Evolutionary conservation across 2,329 filamentous ascomycete genomes (phyloP).

Genomic region (Hortaea werneckii): DNA sequence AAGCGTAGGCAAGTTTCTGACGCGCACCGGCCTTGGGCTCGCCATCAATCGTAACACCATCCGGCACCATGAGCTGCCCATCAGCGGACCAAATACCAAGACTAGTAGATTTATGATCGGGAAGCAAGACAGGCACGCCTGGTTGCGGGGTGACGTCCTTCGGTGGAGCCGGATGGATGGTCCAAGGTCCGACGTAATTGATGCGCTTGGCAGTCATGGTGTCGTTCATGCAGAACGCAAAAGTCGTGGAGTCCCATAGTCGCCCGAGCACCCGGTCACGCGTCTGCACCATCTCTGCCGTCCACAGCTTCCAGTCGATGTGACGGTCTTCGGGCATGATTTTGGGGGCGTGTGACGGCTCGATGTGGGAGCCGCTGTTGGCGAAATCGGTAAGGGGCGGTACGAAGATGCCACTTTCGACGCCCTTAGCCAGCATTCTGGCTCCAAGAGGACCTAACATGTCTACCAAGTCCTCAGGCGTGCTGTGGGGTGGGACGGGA

Average conservation of each 20-base stretch:
- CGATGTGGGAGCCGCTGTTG: conserved; percentile 5
- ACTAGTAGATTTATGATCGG: background rate
- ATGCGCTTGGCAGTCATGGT: conserved; percentile 1
- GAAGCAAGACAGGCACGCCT: background rate
- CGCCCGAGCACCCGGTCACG: conserved; percentile 52
- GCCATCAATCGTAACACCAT: conserved; percentile 3
- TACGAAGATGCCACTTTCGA: conserved; percentile 55
- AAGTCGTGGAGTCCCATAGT: conserved; percentile 49
- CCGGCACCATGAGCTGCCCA: background rate
- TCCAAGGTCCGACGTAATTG: conserved; percentile 6
- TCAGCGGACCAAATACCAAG: conserved; percentile 1
- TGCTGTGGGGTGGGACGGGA: conserved; percentile 35
- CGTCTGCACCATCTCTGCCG: conserved; percentile 44
- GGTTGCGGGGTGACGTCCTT: background rate
- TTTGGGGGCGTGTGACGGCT: conserved; percentile 56
- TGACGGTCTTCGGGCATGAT: conserved; percentile 54
- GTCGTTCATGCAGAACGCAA: conserved; percentile 7
- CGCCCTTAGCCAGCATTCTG: conserved; percentile 55
- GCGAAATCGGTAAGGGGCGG: conserved; percentile 37
- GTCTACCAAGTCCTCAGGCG: conserved; percentile 40
- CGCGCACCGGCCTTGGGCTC: background rate
- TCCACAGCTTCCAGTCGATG: conserved; percentile 50
- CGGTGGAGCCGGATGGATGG: background rate
- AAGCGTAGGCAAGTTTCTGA: background rate
- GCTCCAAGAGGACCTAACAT: conserved; percentile 57